Base-by-base conservation (phyloP, 116 monocot genomes). In the Dioscorea cayenensis region DNA sequence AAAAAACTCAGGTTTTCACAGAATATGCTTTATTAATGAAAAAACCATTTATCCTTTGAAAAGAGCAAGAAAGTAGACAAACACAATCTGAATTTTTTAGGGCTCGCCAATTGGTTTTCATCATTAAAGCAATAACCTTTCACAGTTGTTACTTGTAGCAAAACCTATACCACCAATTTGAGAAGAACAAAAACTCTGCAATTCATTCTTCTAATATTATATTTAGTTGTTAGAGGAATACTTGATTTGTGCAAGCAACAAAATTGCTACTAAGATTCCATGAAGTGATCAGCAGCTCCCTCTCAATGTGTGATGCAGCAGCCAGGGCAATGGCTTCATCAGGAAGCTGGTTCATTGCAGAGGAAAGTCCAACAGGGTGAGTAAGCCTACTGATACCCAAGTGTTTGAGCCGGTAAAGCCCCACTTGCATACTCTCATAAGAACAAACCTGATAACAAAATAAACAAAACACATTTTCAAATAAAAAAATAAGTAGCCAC, bases 351-450 rank as follows among this genome's bases (percentile, higher is more conserved):
- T 86, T 92, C 88, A 97, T 86, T 65, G 90, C 92, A 76, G 87
- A 77, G 68, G 90, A 84, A 71, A 97, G 93, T 49, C 93, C 88
- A 66, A 83, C 76, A 61, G 93, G 87, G 38, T 79, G 82, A 18
- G 88, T 90, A 66, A 97, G 93, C 77, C 77, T 83, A 62, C 79
- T 83, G 43, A 97, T 97, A 69, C 97, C 97, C 68, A 97, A 83
- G 38, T 74, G 84, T 73, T 93, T 93, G 51, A 97, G 86, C 70
- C 86, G 88, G 64, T 88, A 83, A 71, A 88, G 79, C 14, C 97
- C 97, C 79, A 90, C 86, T 84, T 86, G 97, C 97, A 97, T 93
- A 70, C 97, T 93, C 73, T 97, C 97, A 75, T 88, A 93, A 48
- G 77, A 90, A 72, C 93, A 93, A 28, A 90, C 97, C 94, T 95